Base-by-base conservation (phyloP, 176 grass and related monocot species). In the Stipa capillata region DNA sequence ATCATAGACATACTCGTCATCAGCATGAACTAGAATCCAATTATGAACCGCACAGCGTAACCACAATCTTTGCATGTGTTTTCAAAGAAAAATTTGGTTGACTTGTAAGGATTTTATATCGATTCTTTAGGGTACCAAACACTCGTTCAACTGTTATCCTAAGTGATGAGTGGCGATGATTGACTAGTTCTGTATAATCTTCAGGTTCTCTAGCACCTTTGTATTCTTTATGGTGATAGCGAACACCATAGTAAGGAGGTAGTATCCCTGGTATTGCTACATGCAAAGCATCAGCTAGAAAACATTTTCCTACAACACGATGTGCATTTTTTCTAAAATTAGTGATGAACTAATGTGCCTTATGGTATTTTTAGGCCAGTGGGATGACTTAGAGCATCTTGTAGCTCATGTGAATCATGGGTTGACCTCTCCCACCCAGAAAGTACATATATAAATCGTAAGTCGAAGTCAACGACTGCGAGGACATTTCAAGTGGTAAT, bases 181-280 rank as follows among this genome's bases (percentile, higher is more conserved):
- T 84, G 20, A 53, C 76, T 35, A 82, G 41, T 18, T 82, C 78
- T 82, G 64, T 13, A n/a, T n/a, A n/a, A n/a, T 54, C 24, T n/a
- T 54, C 37, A 57, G 47, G 63, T 24, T 11, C 13, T 54, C 29
- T 65, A 4, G 12, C 14, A 9, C 35, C 32, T 6, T 2, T 23
- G 7, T 54, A 78, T 10, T 85, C 73, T 15, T 85, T 69, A 2
- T 78, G 32, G 28, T 85, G 61, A 6, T 85, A 78, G 0, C 23
- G 8, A 7, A 69, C 18, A 45, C 37, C 40, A 14, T 39, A 29
- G 14, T 33, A 77, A 32, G 74, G 56, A 5, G 74, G 40, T 4
- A 61, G 0, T 61, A 76, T 60, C 32, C 53, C 51, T 11, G 53
- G 36, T 31, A 35, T 76, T 10, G 36, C 52, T 43, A 52, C 36